These are phyloP conservation scores for Albatrellus ellisii DNA, from an alignment of 768 basidiomycete species.

Conservation along the genomic window DNA sequence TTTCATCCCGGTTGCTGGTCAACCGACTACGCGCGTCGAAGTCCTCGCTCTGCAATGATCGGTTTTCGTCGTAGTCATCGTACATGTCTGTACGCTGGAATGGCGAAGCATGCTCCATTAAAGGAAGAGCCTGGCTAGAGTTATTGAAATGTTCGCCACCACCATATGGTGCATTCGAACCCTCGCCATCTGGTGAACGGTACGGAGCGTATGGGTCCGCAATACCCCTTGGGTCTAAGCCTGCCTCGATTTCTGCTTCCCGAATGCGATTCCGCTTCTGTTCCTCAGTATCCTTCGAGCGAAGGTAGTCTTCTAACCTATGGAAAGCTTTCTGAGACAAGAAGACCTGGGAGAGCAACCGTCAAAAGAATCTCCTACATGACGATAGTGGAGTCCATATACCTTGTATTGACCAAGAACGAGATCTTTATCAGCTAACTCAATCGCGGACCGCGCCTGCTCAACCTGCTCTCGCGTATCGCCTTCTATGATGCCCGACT, in stretches of 20 bases:
- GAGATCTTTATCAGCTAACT: conserved; percentile 54
- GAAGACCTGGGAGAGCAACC: conserved; percentile 53
- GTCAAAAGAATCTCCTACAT: background rate
- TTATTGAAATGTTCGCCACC: conserved; percentile 36
- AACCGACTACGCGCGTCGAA: conserved; percentile 70
- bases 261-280: conserved; percentile 68
- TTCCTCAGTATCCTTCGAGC: conserved; percentile 76
- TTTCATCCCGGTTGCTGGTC: conserved; percentile 68
- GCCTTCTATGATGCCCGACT: conserved; percentile 45
- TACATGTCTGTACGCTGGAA: conserved; percentile 69
- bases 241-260: conserved; percentile 63
- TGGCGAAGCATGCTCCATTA: conserved; percentile 72
- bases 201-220: conserved; percentile 76
- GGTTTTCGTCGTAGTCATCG: conserved; percentile 66
- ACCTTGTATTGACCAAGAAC: conserved; percentile 82
- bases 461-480: conserved; percentile 45
- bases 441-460: conserved; percentile 42
- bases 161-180: conserved; percentile 24
- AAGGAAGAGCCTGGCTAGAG: conserved; percentile 68
- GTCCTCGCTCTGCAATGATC: conserved; percentile 63
- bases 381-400: conserved; percentile 12
- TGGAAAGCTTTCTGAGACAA: conserved; percentile 81
- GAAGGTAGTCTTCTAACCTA: conserved; percentile 74
- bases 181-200: conserved; percentile 34
- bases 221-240: conserved; percentile 40